Evolutionary conservation across 129 eudicot species (phyloP).

Genomic region (Lactuca saligna): DNA sequence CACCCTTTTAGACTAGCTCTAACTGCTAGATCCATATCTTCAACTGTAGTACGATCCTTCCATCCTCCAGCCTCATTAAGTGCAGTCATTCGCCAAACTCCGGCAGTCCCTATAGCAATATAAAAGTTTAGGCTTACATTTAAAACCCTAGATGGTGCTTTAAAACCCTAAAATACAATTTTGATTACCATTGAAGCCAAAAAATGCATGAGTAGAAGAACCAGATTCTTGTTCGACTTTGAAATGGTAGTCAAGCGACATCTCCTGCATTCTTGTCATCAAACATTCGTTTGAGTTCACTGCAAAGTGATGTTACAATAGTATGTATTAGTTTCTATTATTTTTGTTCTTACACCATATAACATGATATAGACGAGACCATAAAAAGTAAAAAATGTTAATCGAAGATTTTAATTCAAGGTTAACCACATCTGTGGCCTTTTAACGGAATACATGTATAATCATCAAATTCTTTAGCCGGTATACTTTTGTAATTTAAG

Average conservation of each 20-base stretch:
- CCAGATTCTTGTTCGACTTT: conserved; percentile 87
- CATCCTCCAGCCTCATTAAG: background rate
- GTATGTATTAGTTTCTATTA: no score
- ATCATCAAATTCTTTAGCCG: no score
- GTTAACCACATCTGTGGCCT: no score
- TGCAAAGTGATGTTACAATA: conserved; percentile 22
- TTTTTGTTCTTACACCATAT: background rate
- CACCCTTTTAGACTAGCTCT: background rate
- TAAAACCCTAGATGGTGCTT: no score
- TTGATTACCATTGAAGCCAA: conserved; percentile 72
- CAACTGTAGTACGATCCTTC: background rate
- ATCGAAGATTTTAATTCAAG: no score
- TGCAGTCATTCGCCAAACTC: background rate
- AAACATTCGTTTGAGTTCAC: conserved; percentile 78
- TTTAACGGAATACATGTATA: no score
- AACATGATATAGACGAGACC: background rate
- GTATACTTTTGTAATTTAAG: no score
- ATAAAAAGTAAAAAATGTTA: no score
- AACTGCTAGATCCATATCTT: background rate
- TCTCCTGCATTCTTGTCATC: conserved; percentile 93
- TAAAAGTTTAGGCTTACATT: background rate
- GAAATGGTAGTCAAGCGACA: conserved; percentile 82
- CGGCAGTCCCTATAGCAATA: background rate
- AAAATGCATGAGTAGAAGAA: conserved; percentile 61
- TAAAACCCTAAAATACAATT: no score